phyloP scores from a whole-genome alignment of 2,329 filamentous ascomycete genomes.

The Polychaeton citri region DNA sequence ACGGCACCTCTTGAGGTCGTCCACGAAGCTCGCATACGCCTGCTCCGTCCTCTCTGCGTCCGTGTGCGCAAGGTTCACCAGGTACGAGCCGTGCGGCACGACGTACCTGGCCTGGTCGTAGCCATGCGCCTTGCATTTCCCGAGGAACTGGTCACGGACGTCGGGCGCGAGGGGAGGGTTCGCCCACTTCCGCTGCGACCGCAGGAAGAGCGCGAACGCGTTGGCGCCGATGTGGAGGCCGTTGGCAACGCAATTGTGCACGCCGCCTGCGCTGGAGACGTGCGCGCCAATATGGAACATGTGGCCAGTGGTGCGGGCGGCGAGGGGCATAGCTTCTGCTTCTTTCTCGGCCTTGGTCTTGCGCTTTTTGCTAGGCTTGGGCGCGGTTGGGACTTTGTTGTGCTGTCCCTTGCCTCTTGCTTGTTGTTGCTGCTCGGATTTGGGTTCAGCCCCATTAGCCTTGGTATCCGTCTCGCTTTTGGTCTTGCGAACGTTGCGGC shows the following conservation, averaged over 20 bases:
- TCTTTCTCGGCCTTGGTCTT: constrained; percentile 46
- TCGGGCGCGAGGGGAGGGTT: constrained; percentile 63
- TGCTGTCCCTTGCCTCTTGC: constrained; percentile 5
- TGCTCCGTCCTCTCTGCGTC: constrained; percentile 70
- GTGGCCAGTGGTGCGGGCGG: constrained; percentile 54
- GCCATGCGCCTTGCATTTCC: constrained; percentile 51
- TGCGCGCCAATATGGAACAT: constrained; percentile 86
- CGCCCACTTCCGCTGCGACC: constrained; percentile 90
- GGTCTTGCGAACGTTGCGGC: too few species aligned
- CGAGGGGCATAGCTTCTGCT: constrained; percentile 49
- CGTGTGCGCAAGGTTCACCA: constrained; percentile 85
- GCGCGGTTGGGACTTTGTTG: constrained; percentile 14
- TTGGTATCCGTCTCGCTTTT: background rate
- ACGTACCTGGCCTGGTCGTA: constrained; percentile 62
- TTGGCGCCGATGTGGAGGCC: constrained; percentile 50
- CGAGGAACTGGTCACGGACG: constrained; percentile 55
- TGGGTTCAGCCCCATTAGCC: too few species aligned
- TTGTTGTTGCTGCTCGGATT: background rate
- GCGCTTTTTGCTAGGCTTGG: constrained; percentile 34
- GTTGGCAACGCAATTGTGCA: constrained; percentile 67
- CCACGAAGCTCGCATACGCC: constrained; percentile 73
- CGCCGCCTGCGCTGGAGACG: constrained; percentile 78
- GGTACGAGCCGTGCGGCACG: constrained; percentile 88
- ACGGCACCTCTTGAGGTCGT: constrained; percentile 79
- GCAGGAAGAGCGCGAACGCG: constrained; percentile 86